phyloP scores from a whole-genome alignment of 768 basidiomycete genomes.

The Suillus discolor region DNA sequence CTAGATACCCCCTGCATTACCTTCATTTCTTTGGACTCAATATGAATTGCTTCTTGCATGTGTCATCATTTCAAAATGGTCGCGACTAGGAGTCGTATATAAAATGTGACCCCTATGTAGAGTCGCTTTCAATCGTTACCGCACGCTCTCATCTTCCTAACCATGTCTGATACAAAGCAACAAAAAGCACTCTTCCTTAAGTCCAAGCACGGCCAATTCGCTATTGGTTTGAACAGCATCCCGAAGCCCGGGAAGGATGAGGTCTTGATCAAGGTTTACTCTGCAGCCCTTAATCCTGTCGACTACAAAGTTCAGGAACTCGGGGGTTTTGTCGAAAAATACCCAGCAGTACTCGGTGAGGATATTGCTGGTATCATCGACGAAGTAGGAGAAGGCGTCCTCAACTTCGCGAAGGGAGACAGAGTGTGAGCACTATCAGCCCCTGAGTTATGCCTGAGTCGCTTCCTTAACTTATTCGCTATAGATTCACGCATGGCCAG shows the following conservation, averaged over 20 bases:
- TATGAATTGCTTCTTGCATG: slow-evolving; percentile 1
- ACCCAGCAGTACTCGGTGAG: slow-evolving; percentile 37
- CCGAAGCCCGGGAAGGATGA: slow-evolving; percentile 41
- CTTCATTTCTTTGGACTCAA: slow-evolving; percentile 1
- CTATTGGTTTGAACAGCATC: slow-evolving; percentile 26
- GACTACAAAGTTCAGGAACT: slow-evolving; percentile 41
- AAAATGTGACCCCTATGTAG: neutral
- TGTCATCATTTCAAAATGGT: slow-evolving; percentile 1
- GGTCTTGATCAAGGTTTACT: slow-evolving; percentile 42
- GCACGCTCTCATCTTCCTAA: neutral
- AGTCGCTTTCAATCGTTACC: neutral
- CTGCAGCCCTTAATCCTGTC: slow-evolving; percentile 48
- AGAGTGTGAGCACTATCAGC: slow-evolving; percentile 34
- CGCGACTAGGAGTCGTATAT: neutral
- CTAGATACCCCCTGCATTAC: slow-evolving; percentile 1
- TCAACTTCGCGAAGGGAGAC: slow-evolving; percentile 39
- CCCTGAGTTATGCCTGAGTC: slow-evolving; percentile 5
- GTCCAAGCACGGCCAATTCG: slow-evolving; percentile 31
- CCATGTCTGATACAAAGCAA: slow-evolving; percentile 24
- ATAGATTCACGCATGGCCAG: slow-evolving; percentile 35
- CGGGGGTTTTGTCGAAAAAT: slow-evolving; percentile 35
- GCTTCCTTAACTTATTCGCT: slow-evolving; percentile 21
- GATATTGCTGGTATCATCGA: slow-evolving; percentile 43
- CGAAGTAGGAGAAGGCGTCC: slow-evolving; percentile 40
- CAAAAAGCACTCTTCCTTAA: slow-evolving; percentile 33